Evolutionary conservation across 2,329 filamentous ascomycete genomes (phyloP), one percentile per base, ranked within the genome.

Genomic region (Ceratocystis colombiana): DNA sequence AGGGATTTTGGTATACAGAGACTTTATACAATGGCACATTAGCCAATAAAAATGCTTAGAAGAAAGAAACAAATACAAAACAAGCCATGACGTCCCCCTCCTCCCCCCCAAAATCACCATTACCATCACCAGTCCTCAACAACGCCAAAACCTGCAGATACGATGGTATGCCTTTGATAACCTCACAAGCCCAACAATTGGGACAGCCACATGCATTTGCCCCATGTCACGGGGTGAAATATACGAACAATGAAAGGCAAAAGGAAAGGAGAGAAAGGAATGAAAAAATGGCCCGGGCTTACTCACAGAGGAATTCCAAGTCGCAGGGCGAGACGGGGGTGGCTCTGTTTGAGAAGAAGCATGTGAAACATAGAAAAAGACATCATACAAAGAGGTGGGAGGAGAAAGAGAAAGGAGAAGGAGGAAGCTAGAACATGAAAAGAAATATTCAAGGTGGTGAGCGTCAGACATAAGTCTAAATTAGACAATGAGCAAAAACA

Each of bases 401-500:
- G 37, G 37, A 25, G 41, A 68, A 17, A 53, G 30, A 41, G 57
- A 65, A 33, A 50, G 25, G 37, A 28, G 59, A 65, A 30, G 46
- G 7, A n/a, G 33, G 44, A 62, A n/a, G 25, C 37, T n/a, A 10
- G 30, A 37, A 63, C 25, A 37, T 37, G 28, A 67, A 59, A 59
- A 3, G 22, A 66, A 48, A 41, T 12, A 17, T 41, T 64, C 5
- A 37, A 55, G 25, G 22, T 17, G 44, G n/a, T 59, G 12, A 57
- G 30, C 37, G 37, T 46, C 20, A 28, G 17, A 33, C 20, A 59
- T 6, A 59, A 15, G 53, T 59, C 28, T 17, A 62, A 25, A 30
- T 66, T 48, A 25, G 64, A 62, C 7, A 46, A 28, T 61, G 61
- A 28, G 55, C 44, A 37, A 28, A 41, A 17, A 15, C 45, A 61